A percentile compares a stretch with the other conserved stretches of the same genome.
Evolutionary conservation across 140 eudicot genomes (phyloP).

Genomic region (Senecio squalidus): DNA sequence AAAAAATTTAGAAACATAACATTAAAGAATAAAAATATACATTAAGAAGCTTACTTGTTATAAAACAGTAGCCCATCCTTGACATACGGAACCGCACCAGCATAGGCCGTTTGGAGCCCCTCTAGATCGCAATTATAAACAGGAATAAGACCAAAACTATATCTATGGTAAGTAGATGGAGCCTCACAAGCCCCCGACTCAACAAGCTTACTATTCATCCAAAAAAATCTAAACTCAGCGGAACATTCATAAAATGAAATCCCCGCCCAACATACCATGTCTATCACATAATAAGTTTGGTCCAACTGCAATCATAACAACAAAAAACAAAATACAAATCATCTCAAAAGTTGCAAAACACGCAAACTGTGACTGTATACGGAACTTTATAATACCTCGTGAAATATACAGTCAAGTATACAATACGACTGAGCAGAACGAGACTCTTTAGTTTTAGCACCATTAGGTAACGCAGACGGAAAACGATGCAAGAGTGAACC

Average conservation of each 20-base stretch:
- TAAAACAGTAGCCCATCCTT: slow-evolving; percentile 85
- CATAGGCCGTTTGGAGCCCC: slow-evolving; percentile 82
- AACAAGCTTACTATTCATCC: slow-evolving; percentile 87
- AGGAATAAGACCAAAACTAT: slow-evolving; percentile 64
- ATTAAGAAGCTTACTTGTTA: slow-evolving; percentile 67
- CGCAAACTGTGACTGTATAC: background rate
- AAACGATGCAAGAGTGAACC: slow-evolving; percentile 80
- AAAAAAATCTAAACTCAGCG: slow-evolving; percentile 90
- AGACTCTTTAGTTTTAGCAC: slow-evolving; percentile 58
- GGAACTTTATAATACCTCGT: slow-evolving; percentile 49
- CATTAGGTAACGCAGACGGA: slow-evolving; percentile 87
- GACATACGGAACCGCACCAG: slow-evolving; percentile 69
- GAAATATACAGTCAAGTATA: slow-evolving; percentile 93
- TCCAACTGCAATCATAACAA: slow-evolving; percentile 42
- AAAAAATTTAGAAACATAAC: background rate
- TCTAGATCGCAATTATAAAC: slow-evolving; percentile 73
- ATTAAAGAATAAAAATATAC: background rate
- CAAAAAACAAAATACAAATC: background rate
- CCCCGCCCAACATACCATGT: slow-evolving; percentile 96
- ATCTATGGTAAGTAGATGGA: slow-evolving; percentile 77
- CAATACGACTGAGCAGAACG: slow-evolving; percentile 71
- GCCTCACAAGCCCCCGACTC: slow-evolving; percentile 79
- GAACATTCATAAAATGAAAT: slow-evolving; percentile 86
- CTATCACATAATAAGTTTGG: slow-evolving; percentile 83
- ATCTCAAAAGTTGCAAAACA: too few relatives aligned